These are phyloP conservation scores for Pelargonium australe DNA, from an alignment of 441 rosid genomes.

Conservation along the genomic window DNA sequence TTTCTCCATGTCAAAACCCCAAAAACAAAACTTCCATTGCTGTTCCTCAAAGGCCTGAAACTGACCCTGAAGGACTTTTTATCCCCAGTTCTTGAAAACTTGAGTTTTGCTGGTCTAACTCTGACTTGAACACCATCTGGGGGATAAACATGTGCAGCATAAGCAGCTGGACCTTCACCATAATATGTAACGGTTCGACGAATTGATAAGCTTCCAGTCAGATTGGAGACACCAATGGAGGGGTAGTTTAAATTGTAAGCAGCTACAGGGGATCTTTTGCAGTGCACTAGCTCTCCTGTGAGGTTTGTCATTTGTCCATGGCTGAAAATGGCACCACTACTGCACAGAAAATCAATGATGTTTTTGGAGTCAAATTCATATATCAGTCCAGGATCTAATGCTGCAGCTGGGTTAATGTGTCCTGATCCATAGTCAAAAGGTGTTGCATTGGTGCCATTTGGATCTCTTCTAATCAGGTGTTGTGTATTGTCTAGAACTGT, in stretches of 20 bases:
- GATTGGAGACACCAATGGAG: slow-evolving; percentile 39
- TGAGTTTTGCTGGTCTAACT: slow-evolving; percentile 35
- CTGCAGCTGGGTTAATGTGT: slow-evolving; percentile 37
- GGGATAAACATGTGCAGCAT: slow-evolving; percentile 24
- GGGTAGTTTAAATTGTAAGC: slow-evolving; percentile 41
- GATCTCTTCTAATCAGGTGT: slow-evolving; percentile 28
- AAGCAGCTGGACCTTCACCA: slow-evolving; percentile 31
- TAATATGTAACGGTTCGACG: slow-evolving; percentile 38
- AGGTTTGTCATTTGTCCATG: slow-evolving; percentile 37
- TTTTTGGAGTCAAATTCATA: slow-evolving; percentile 34
- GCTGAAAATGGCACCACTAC: slow-evolving; percentile 31
- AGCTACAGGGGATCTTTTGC: slow-evolving; percentile 23
- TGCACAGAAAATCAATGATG: slow-evolving; percentile 39
- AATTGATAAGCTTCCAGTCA: slow-evolving; percentile 37
- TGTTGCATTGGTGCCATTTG: slow-evolving; percentile 30
- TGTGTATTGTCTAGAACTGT: slow-evolving; percentile 30
- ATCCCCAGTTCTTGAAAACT: slow-evolving; percentile 32
- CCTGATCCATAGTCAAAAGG: slow-evolving; percentile 58
- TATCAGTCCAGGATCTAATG: slow-evolving; percentile 38
- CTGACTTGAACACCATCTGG: slow-evolving; percentile 33
- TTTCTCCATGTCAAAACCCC: slow-evolving; percentile 48
- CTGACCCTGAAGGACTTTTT: slow-evolving; percentile 35
- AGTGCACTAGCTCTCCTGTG: slow-evolving; percentile 30
- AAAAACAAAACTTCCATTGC: slow-evolving; percentile 35
- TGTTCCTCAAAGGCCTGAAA: slow-evolving; percentile 31